A percentile compares a stretch with the other conserved stretches of the same genome.
These are phyloP conservation scores for Apiospora saccharicola DNA, from an alignment of 2,329 filamentous ascomycete species.

Conservation along the genomic window DNA sequence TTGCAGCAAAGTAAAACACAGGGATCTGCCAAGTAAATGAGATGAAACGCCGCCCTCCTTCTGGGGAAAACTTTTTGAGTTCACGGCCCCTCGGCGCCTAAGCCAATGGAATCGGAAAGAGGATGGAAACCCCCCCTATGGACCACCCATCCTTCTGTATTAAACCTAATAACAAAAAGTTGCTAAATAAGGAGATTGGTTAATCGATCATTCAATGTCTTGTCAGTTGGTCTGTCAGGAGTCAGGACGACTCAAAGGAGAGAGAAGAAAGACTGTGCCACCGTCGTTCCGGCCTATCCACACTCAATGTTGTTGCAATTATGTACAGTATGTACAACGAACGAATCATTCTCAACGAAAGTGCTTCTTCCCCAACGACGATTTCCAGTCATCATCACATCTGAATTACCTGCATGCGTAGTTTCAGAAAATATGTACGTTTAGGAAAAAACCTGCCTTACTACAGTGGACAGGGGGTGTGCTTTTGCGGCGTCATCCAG, in stretches of 20 bases:
- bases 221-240: slow-evolving; percentile 10
- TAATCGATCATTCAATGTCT: not conserved
- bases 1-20: slow-evolving; percentile 17
- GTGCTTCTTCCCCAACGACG: not conserved
- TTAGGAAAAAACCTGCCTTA: slow-evolving; percentile 6
- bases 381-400: not conserved
- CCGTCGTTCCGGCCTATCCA: not conserved
- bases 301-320: not conserved
- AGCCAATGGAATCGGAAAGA: slow-evolving; percentile 5
- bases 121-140: not conserved
- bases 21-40: slow-evolving; percentile 21
- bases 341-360: not conserved
- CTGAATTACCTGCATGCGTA: not conserved
- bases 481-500: not conserved
- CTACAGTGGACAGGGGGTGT: not conserved
- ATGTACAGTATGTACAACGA: not conserved
- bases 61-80: slow-evolving; percentile 23
- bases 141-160: not conserved
- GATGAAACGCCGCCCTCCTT: slow-evolving; percentile 24
- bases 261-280: not conserved
- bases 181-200: not conserved
- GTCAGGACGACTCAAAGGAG: not conserved
- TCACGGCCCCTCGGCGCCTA: slow-evolving; percentile 12
- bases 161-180: not conserved
- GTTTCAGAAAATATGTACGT: slow-evolving; percentile 6